Conservation (phyloP, 495 filamentous ascomycete species). For the Amniculicola lignicola region DNA sequence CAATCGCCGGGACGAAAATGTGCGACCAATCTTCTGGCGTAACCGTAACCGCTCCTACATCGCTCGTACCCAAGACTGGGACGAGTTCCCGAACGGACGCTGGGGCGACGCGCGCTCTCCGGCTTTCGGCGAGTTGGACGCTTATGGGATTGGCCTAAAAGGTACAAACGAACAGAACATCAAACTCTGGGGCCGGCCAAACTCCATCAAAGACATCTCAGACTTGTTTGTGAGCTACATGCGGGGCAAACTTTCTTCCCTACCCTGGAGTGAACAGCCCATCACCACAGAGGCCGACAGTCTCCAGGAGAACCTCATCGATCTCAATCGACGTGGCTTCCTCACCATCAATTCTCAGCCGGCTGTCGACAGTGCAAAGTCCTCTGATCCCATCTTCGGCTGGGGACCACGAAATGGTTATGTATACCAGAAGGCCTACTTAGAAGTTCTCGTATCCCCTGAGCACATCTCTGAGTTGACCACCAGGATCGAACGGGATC, state of each 20-base stretch:
- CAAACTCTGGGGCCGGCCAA: conserved; percentile 89
- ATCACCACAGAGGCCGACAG: conserved; percentile 75
- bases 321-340: conserved; percentile 79
- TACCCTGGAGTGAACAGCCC: conserved; percentile 93
- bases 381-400: conserved; percentile 78
- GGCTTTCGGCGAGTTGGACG: conserved; percentile 93
- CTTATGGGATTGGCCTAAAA: conserved; percentile 90
- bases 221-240: conserved; percentile 82
- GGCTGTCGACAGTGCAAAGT: conserved; percentile 88
- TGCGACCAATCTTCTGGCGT: conserved; percentile 98
- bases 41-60: conserved; percentile 96
- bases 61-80: conserved; percentile 94
- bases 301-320: conserved; percentile 71
- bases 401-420: conserved; percentile 96
- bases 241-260: conserved; percentile 68
- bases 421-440: conserved; percentile 97
- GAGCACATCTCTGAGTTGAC: conserved; percentile 74
- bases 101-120: conserved; percentile 98
- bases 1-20: conserved; percentile 86
- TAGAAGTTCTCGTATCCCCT: conserved; percentile 84
- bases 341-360: conserved; percentile 98
- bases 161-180: conserved; percentile 97
- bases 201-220: conserved; percentile 72
- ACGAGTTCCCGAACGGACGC: conserved; percentile 97
- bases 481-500: conserved; percentile 70